Evolutionary conservation across 2,329 filamentous ascomycete species (phyloP), one percentile per base, ranked within the genome.

Genomic region (Erysiphe pulchra): DNA sequence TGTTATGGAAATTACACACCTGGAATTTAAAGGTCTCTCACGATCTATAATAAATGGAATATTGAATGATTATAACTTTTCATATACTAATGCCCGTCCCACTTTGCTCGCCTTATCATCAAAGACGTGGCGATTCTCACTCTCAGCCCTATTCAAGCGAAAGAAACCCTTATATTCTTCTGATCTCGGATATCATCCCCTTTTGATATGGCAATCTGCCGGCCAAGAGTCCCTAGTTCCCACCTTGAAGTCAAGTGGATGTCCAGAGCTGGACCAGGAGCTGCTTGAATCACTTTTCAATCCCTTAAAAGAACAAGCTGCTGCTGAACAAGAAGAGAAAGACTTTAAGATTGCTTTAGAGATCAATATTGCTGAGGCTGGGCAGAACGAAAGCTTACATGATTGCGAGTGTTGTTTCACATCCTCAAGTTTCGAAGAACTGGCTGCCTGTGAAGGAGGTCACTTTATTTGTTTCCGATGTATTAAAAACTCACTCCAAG

Each of bases 401-500:
- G 81, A 90, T 57, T 90, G 82, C 59, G 71, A 75, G 52, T 87
- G 82, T 62, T 90, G 82, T 62, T 90, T 78, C 58, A 71, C 69
- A 11, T 71, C 77, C 10, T 70, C 68, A 13, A 64, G 77, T 0
- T 83, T 86, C 50, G 80, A 87, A 58, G 73, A 81, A 54, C 70
- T 86, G 47, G 74, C 79, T 0, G 69, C 72, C n/a, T 90, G 82
- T 62, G 71, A 71, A 55, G 67, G 71, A 2, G 75, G 73, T 1
- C 82, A 90, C 61, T 71, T 81, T 56, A 68, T 87, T 46, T 90
- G 82, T 62, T 77, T 86, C 61, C 72, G 73, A 41, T 95, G 90
- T 60, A 77, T 95, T 44, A 77, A 78, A 50, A 75, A 80, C 51
- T 78, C 85, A 11, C 70, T 87, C 48, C 80, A 78, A 44, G 87